These are phyloP conservation scores for Cyamopsis tetragonoloba DNA, from an alignment of 306 rosid genomes.

Conservation along the genomic window DNA sequence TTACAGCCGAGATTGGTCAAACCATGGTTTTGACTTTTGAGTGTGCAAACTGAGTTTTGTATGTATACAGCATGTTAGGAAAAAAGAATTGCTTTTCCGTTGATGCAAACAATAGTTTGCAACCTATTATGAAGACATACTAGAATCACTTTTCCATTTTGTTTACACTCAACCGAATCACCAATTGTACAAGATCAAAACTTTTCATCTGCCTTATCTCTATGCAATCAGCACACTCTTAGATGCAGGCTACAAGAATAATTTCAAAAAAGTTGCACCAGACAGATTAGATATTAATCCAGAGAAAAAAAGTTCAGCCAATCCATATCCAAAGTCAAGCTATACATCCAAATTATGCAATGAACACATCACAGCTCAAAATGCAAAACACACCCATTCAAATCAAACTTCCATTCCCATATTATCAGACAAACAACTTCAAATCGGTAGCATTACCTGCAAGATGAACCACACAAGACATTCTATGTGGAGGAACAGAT, in stretches of 20 bases:
- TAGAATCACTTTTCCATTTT: neutral
- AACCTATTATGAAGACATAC: too few relatives aligned
- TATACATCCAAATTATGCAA: neutral
- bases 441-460: constrained; percentile 52
- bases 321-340: neutral
- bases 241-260: neutral
- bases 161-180: neutral
- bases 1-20: too few relatives aligned
- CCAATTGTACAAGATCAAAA: too few relatives aligned
- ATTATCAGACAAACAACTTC: neutral
- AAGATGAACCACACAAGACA: constrained; percentile 94
- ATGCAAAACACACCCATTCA: neutral
- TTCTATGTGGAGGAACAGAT: constrained; percentile 51
- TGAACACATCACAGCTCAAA: neutral
- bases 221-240: neutral
- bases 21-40: too few relatives aligned
- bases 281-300: neutral
- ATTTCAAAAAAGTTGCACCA: constrained; percentile 15
- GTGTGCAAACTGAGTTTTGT: too few relatives aligned
- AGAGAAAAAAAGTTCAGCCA: neutral
- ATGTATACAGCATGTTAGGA: too few relatives aligned
- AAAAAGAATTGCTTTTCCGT: too few relatives aligned
- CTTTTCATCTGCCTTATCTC: too few relatives aligned
- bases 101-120: too few relatives aligned
- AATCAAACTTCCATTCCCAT: neutral